Evolutionary conservation across 1,284 basidiomycete genomes (phyloP), one percentile per base, ranked within the genome.

Genomic region (Rugosomyces carneus): DNA sequence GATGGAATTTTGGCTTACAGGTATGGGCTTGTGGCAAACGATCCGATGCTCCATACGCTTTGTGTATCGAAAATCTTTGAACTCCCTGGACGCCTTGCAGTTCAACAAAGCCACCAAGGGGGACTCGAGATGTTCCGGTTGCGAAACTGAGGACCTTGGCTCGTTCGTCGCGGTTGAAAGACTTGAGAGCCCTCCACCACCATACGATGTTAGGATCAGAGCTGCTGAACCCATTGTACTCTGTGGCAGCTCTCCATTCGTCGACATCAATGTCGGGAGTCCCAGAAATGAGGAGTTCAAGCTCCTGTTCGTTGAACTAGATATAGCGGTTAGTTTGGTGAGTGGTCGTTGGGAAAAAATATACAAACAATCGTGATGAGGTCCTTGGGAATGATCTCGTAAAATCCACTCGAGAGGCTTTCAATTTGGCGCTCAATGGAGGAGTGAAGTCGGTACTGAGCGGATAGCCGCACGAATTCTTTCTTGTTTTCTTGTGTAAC

Each of bases 121-220:
- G 96, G 0, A 99, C 96, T 47, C 94, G 82, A 27, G 93, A 94
- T 0, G 93, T 93, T 55, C 79, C 93, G 1, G 96, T 97, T 27
- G 94, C 94, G 68, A 99, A 99, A 71, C 96, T 96, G 54, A 95
- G 72, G 45, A 94, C 89, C 63, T 97, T 95, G 15, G 94, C 93
- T 48, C 93, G 79, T 67, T 99, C 93, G 57, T 97, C 94, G 42
- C 95, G 89, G 57, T 92, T 94, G 72, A 98, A 98, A 10, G 91
- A 94, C 64, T 98, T 93, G 41, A 99, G 80, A 1, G 95, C 94
- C 55, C 96, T 81, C 96, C 96, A 99, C 87, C 93, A 98, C 94
- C 95, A 99, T 26, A 92, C 85, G 50, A 99, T 90, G 59, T 95
- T 92, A 2, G 94, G 89, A 65, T 99, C 95, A 3, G 85, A 87